Evolutionary conservation across 169 alveolate species (phyloP).

Genomic region (Cytauxzoon felis): DNA sequence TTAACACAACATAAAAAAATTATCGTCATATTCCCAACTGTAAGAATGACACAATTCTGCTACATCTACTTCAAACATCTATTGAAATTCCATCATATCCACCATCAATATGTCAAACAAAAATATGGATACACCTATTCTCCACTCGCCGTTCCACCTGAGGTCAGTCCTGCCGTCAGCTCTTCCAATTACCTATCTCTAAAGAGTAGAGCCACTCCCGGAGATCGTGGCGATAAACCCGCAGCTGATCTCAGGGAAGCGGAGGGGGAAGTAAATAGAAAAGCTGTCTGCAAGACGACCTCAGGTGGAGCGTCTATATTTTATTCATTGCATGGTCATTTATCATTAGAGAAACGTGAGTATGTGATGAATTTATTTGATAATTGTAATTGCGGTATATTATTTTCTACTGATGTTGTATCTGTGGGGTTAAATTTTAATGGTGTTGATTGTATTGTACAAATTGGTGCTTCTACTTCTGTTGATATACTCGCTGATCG

Average conservation of each 20-base stretch:
- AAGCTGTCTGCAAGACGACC: no score
- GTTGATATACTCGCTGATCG: slow-evolving; percentile 16
- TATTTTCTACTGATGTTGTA: slow-evolving; percentile 42
- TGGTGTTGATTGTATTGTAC: slow-evolving; percentile 25
- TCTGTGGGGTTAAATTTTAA: slow-evolving; percentile 43
- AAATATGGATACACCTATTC: background rate
- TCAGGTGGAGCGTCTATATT: background rate
- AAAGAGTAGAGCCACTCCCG: no score
- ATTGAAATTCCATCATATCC: background rate
- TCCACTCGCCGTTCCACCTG: background rate
- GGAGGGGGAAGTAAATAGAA: no score
- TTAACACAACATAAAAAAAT: slow-evolving; percentile 7
- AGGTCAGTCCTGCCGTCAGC: background rate
- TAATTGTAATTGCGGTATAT: slow-evolving; percentile 17
- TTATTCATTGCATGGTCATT: slow-evolving; percentile 45
- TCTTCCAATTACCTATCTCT: no score
- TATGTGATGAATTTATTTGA: slow-evolving; percentile 34
- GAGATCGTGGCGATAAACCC: no score
- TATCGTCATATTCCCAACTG: slow-evolving; percentile 54
- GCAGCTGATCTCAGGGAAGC: no score
- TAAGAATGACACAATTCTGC: slow-evolving; percentile 58
- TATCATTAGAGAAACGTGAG: slow-evolving; percentile 49
- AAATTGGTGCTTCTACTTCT: slow-evolving; percentile 46
- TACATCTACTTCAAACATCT: slow-evolving; percentile 46
- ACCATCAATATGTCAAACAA: background rate